Conservation (phyloP, 441 rosid species). For the Pelargonium cotyledonis region DNA sequence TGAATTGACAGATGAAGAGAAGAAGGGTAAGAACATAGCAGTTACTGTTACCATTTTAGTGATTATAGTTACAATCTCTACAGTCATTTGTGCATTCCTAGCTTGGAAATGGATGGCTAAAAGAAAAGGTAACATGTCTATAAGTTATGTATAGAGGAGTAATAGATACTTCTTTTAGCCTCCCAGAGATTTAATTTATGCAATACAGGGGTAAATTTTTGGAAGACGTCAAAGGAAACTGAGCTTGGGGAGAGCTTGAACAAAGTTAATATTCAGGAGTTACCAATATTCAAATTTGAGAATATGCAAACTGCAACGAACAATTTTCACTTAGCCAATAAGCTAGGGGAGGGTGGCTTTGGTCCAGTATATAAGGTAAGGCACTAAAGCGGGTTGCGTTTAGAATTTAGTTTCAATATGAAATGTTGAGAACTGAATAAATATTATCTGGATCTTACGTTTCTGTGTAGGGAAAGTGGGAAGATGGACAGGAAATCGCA, state of each 20-base stretch:
- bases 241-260: neutral
- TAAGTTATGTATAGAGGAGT: neutral
- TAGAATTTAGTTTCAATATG: neutral
- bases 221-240: neutral
- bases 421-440: neutral
- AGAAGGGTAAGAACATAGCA: conserved; percentile 9
- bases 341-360: conserved; percentile 81
- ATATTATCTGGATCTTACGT: neutral
- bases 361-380: conserved; percentile 79
- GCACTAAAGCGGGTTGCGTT: neutral
- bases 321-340: conserved; percentile 46
- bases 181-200: neutral
- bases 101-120: conserved; percentile 21
- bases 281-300: conserved; percentile 45
- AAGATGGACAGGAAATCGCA: conserved; percentile 73
- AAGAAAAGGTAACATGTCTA: conserved; percentile 21
- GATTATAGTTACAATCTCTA: conserved; percentile 12
- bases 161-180: too few relatives aligned
- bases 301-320: conserved; percentile 50
- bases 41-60: conserved; percentile 16
- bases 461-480: conserved; percentile 54
- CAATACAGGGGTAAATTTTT: neutral
- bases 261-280: conserved; percentile 41
- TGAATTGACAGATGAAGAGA: conserved; percentile 19
- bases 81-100: conserved; percentile 8